A percentile compares a stretch with the other conserved stretches of the same genome.
phyloP scores from a whole-genome alignment of 352 stramenopile species.

The Globisporangium canariense region DNA sequence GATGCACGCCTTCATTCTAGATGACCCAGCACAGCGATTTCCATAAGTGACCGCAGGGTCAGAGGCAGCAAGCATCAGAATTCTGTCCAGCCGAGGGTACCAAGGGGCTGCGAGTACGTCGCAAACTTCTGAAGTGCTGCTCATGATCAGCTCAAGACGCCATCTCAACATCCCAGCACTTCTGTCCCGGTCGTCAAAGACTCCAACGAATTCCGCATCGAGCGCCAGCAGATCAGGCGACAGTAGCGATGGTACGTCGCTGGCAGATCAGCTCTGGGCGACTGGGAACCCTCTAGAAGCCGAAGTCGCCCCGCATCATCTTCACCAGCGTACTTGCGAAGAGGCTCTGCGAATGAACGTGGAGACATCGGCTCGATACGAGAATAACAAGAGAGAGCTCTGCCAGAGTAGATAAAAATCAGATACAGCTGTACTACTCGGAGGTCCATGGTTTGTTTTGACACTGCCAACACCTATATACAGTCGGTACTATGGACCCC shows the following conservation, averaged over 20 bases:
- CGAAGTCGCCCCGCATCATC: background rate
- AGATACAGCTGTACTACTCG: background rate
- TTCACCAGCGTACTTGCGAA: background rate
- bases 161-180: background rate
- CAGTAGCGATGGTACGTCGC: background rate
- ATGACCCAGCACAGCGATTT: background rate
- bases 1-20: background rate
- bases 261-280: conserved; percentile 9
- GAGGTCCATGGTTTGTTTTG: background rate
- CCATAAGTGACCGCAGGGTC: background rate
- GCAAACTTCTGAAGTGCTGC: background rate
- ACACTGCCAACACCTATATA: background rate
- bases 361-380: conserved; percentile 1
- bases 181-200: background rate
- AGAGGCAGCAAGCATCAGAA: background rate
- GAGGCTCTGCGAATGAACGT: too few relatives aligned
- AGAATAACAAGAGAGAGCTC: background rate
- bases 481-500: too few relatives aligned
- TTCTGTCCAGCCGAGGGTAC: background rate
- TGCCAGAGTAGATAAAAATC: background rate
- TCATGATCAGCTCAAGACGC: background rate
- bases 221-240: background rate
- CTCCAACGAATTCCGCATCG: too few relatives aligned
- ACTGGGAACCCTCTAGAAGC: background rate
- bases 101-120: background rate